Evolutionary conservation across 768 basidiomycete genomes (phyloP).

Genomic region (Clavulina sp.): DNA sequence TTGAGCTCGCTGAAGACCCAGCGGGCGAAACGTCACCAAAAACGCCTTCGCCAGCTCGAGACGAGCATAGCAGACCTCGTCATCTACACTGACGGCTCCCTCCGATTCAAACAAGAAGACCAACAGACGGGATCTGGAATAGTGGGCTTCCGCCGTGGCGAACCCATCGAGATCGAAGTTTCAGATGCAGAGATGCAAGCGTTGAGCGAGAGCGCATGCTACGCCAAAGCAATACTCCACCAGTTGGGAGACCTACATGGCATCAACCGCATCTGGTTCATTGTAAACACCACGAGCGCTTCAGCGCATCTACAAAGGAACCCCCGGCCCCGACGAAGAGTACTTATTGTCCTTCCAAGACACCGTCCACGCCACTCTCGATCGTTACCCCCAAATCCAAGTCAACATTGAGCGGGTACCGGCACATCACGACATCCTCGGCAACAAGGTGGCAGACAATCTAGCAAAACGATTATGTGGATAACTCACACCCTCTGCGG

Average conservation of each 20-base stretch:
- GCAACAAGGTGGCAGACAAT: slow-evolving; percentile 4
- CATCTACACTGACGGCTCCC: not conserved
- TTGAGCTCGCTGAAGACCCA: not conserved
- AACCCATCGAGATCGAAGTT: not conserved
- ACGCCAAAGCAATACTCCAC: too few species aligned
- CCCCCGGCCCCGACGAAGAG: not conserved
- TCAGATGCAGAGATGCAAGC: not conserved
- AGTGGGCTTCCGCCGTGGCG: not conserved
- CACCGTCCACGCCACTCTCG: not conserved
- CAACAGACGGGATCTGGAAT: not conserved
- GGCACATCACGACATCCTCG: slow-evolving; percentile 2
- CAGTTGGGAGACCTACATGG: too few species aligned
- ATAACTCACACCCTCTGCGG: not conserved
- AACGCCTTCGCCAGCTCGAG: not conserved
- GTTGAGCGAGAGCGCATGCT: too few species aligned
- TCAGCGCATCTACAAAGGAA: not conserved
- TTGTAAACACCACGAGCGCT: not conserved
- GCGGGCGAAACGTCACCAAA: not conserved
- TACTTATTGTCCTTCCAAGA: too few species aligned
- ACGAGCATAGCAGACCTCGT: not conserved
- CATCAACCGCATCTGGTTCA: too few species aligned
- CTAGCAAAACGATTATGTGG: slow-evolving; percentile 3
- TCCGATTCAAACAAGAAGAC: not conserved
- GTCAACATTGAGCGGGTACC: slow-evolving; percentile 1
- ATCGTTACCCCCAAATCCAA: not conserved